These are phyloP conservation scores for Yamadazyma phyllophila DNA, from an alignment of 805 yeast species.

Conservation along the genomic window DNA sequence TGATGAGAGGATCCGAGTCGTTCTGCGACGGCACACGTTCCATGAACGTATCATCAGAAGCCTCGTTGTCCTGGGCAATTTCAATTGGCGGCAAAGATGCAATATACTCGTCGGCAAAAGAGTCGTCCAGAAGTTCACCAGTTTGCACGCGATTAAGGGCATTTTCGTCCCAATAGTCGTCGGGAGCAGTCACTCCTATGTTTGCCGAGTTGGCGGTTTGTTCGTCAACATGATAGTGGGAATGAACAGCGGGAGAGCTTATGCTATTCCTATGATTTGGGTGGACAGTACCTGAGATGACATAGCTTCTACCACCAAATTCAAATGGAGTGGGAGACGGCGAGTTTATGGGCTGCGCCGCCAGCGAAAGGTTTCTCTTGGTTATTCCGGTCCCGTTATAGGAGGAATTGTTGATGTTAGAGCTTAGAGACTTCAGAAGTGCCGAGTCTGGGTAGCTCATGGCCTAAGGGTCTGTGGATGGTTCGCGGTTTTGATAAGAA, in stretches of 20 bases:
- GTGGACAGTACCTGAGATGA: conserved; percentile 15
- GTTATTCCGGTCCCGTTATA: background rate
- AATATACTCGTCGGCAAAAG: conserved; percentile 8
- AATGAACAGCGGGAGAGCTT: conserved; percentile 44
- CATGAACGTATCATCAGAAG: background rate
- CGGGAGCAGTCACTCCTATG: conserved; percentile 48
- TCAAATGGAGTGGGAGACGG: conserved; percentile 29
- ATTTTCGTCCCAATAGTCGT: background rate
- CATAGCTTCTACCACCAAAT: conserved; percentile 43
- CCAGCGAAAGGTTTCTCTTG: background rate
- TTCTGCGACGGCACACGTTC: background rate
- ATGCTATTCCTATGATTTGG: conserved; percentile 28
- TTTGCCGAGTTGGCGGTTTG: conserved; percentile 56
- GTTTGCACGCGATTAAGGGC: background rate
- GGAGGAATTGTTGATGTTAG: background rate
- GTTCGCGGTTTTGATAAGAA: background rate
- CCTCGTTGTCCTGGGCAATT: conserved; percentile 7
- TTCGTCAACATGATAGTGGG: conserved; percentile 51
- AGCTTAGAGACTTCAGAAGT: conserved; percentile 2
- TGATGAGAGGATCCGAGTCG: background rate
- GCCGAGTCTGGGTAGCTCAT: background rate
- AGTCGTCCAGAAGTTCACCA: conserved; percentile 1
- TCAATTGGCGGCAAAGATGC: conserved; percentile 23
- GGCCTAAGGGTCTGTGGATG: background rate
- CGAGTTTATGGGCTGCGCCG: conserved; percentile 11